A percentile compares a stretch with the other conserved stretches of the same genome.
Conservation (phyloP, 2,329 filamentous ascomycete genomes). For the Gaeumannomyces tritici region DNA sequence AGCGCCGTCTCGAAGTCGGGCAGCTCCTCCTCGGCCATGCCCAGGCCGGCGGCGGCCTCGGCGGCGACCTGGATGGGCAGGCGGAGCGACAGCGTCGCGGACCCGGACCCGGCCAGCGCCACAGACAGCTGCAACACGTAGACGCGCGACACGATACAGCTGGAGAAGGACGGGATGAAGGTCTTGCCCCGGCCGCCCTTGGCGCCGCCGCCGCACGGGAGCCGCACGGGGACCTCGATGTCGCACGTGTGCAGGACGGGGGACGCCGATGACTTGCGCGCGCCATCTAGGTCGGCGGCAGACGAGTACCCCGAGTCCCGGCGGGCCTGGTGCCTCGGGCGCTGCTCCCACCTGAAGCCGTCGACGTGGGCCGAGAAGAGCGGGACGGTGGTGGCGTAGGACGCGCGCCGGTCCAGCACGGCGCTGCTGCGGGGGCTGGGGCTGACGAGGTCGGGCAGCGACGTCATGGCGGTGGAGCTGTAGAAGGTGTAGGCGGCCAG, state of each 20-base stretch:
- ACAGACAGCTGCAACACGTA: constrained; percentile 41
- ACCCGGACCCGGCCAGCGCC: constrained; percentile 21
- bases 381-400: constrained; percentile 34
- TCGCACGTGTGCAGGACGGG: constrained; percentile 28
- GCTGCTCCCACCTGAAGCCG: constrained; percentile 30
- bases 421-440: constrained; percentile 24
- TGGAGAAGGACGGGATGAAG: constrained; percentile 48
- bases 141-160: constrained; percentile 45
- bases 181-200: constrained; percentile 26
- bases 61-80: constrained; percentile 44
- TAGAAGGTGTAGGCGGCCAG: constrained; percentile 43
- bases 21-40: constrained; percentile 20
- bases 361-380: constrained; percentile 27
- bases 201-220: constrained; percentile 23
- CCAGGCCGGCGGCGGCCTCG: constrained; percentile 18
- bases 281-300: constrained; percentile 12
- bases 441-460: constrained; percentile 41
- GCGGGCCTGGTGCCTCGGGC: constrained; percentile 21
- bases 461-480: constrained; percentile 31
- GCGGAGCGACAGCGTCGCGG: constrained; percentile 28
- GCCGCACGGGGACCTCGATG: constrained; percentile 35
- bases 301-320: constrained; percentile 47
- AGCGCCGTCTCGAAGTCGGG: constrained; percentile 42
- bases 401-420: constrained; percentile 27
- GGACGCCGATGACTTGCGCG: background rate